Evolutionary conservation across 306 rosid species (phyloP).

Genomic region (Casuarina glauca): DNA sequence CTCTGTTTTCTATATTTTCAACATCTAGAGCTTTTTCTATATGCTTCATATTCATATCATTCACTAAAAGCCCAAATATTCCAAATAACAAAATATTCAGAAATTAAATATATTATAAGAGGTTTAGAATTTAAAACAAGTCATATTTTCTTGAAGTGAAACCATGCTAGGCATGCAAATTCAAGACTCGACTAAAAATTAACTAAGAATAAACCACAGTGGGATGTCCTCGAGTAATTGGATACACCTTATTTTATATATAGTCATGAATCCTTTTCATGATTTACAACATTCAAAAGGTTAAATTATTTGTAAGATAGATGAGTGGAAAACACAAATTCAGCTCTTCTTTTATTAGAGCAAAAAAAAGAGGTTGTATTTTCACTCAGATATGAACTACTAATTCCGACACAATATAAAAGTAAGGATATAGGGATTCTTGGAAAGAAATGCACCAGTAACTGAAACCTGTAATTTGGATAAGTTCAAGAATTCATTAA

Average conservation of each 20-base stretch:
- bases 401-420: too few species aligned
- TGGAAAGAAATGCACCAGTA: too few species aligned
- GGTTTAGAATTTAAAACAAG: background rate
- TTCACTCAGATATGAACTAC: background rate
- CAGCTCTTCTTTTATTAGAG: background rate
- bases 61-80: background rate
- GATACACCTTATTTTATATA: background rate
- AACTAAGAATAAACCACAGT: background rate
- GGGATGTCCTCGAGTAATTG: background rate
- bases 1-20: background rate
- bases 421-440: background rate
- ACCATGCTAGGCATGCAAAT: background rate
- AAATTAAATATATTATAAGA: background rate
- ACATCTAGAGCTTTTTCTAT: background rate
- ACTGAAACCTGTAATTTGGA: too few species aligned
- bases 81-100: background rate
- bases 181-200: background rate
- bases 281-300: background rate
- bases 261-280: too few species aligned
- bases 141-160: background rate
- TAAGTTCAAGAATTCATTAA: too few species aligned
- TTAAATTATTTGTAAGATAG: background rate
- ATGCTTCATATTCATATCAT: background rate
- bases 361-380: too few species aligned
- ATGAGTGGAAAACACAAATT: background rate